phyloP scores from a whole-genome alignment of 768 basidiomycete genomes.

The Cystofilobasidium macerans region DNA sequence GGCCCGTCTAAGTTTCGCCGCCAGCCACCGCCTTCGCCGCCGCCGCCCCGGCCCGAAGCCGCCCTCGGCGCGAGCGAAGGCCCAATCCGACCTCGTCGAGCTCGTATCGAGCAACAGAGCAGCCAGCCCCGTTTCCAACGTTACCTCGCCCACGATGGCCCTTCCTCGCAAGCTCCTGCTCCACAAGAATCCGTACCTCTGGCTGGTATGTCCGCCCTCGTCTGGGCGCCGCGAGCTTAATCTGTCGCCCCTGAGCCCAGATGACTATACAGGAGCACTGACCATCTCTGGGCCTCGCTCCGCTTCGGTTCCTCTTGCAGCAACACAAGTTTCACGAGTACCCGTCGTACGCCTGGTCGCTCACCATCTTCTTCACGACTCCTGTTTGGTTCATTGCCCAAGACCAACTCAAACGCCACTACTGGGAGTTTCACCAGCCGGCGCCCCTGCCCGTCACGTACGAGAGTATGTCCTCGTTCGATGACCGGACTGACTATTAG shows the following conservation, averaged over 20 bases:
- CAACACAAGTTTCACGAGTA: constrained; percentile 12
- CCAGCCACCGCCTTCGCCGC: too few relatives aligned
- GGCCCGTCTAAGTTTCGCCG: too few relatives aligned
- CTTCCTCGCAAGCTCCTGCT: not conserved
- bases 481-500: not conserved
- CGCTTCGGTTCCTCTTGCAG: not conserved
- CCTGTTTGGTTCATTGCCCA: not conserved
- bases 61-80: too few relatives aligned
- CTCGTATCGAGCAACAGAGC: too few relatives aligned
- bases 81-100: too few relatives aligned
- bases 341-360: constrained; percentile 5
- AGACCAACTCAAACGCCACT: not conserved
- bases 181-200: not conserved
- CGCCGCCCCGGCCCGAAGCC: too few relatives aligned
- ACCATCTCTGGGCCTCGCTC: not conserved
- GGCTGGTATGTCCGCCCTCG: not conserved
- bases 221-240: not conserved
- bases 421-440: not conserved
- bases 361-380: not conserved
- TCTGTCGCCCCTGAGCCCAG: too few relatives aligned
- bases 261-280: too few relatives aligned
- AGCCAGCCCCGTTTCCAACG: too few relatives aligned
- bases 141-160: too few relatives aligned
- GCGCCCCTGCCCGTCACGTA: not conserved
- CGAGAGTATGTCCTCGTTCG: not conserved